Conservation (phyloP, 2,329 filamentous ascomycete species). For the Microascus cirrosus region DNA sequence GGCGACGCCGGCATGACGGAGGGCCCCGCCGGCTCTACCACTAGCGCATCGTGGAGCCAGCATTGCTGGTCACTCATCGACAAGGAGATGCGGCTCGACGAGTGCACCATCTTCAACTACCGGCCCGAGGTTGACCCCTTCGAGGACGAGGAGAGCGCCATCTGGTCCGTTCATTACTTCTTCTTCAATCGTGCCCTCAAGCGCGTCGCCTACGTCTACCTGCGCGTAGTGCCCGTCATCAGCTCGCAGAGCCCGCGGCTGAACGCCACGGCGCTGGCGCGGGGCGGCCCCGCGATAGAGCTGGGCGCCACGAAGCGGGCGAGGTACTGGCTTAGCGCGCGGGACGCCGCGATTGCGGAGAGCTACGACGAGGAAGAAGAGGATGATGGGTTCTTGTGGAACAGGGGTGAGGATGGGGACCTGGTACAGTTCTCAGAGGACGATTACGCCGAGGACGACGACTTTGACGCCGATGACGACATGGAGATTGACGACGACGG, state of each 20-base stretch:
- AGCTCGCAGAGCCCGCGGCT: conserved; percentile 48
- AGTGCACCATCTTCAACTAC: conserved; percentile 86
- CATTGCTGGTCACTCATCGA: conserved; percentile 89
- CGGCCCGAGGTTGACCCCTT: conserved; percentile 83
- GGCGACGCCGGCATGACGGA: conserved; percentile 21
- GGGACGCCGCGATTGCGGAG: conserved; percentile 34
- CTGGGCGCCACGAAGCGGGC: conserved; percentile 52
- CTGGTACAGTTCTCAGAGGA: conserved; percentile 41
- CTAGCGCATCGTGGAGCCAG: conserved; percentile 64
- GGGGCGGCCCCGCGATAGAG: neutral
- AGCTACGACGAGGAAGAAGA: conserved; percentile 32
- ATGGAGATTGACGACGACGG: conserved; percentile 21
- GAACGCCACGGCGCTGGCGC: conserved; percentile 3
- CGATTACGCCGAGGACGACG: conserved; percentile 33
- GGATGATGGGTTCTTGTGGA: conserved; percentile 43
- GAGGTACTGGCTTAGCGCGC: conserved; percentile 76
- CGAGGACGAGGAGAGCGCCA: conserved; percentile 80
- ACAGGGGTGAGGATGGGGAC: conserved; percentile 46
- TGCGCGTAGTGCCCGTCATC: conserved; percentile 75
- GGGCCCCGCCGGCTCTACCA: conserved; percentile 18
- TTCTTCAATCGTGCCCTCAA: conserved; percentile 93
- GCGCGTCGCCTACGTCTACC: conserved; percentile 86
- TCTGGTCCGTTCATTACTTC: conserved; percentile 95
- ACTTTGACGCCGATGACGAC: conserved; percentile 31
- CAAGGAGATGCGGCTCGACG: conserved; percentile 83